phyloP scores from a whole-genome alignment of 495 filamentous ascomycete species.

The Penicillium pulvis region DNA sequence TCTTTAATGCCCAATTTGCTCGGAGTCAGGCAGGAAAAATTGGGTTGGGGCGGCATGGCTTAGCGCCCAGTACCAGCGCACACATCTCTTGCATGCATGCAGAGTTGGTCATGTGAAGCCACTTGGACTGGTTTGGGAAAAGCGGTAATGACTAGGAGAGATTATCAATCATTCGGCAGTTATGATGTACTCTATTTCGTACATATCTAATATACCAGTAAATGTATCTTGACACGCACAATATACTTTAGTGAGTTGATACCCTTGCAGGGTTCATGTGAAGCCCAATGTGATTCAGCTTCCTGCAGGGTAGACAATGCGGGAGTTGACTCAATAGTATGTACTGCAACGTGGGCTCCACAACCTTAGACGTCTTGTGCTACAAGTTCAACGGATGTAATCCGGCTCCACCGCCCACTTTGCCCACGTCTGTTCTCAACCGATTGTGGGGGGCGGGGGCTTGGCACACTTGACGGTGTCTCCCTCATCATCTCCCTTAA shows the following conservation, averaged over 20 bases:
- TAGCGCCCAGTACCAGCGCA: slow-evolving; percentile 27
- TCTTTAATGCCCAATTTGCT: slow-evolving; percentile 22
- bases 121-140: slow-evolving; percentile 1
- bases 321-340: background rate
- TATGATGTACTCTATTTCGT: too few species aligned
- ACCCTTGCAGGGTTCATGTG: slow-evolving; percentile 4
- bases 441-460: slow-evolving; percentile 22
- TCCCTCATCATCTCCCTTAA: background rate
- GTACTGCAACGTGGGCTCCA: slow-evolving; percentile 5
- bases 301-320: background rate
- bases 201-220: background rate
- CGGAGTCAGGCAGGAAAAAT: slow-evolving; percentile 21
- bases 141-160: background rate
- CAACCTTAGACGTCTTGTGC: slow-evolving; percentile 2
- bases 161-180: background rate
- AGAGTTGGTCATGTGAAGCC: slow-evolving; percentile 44
- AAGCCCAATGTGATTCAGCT: background rate
- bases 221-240: background rate
- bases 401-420: background rate
- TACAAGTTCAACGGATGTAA: slow-evolving; percentile 1
- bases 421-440: background rate
- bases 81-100: slow-evolving; percentile 44
- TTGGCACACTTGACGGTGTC: slow-evolving; percentile 12
- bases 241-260: background rate
- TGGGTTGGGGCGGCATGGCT: slow-evolving; percentile 12